Base-by-base conservation (phyloP, 2,329 filamentous ascomycete species). In the Huntiella bhutanensis region DNA sequence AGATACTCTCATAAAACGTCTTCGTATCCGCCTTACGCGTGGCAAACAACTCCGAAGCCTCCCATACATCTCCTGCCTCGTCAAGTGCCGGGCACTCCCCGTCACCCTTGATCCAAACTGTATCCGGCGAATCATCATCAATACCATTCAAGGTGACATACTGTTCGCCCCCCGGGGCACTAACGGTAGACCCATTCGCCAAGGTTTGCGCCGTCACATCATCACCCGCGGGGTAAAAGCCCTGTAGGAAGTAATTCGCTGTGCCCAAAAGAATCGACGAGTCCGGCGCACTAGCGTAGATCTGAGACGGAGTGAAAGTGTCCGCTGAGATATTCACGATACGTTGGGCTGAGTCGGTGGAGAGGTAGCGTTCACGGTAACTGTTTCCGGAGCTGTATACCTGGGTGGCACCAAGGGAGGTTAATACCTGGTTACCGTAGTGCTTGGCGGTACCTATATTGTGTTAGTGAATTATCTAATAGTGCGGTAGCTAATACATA, bases 101-200 rank as follows among this genome's bases (percentile, higher is more conserved):
- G 7, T 60, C 59, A 5, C 59, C 59, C 51, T 61, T 61, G 53
- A 61, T 60, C 59, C 59, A 61, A 41, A 61, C 59, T 8, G 56
- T 59, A 40, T 60, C 57, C 5, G 57, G 58, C 6, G 58, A 59
- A 33, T 60, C 55, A 17, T 55, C 53, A 45, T 53, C 55, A 41
- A 57, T 50, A 36, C 56, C 55, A 10, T 59, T 55, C 7, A 61
- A 52, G 2, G 56, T 49, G 12, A 61, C 58, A 22, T 61, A 60
- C 46, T 62, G 59, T 47, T 61, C 61, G 11, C 56, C 54, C 7
- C 60, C 54, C 6, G 59, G 58, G 1, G 53, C 54, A 2, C 51
- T 52, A 12, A 55, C 55, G 32, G 56, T 51, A 15, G 51, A 56
- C 1, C 57, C 57, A 22, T 60, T 60, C 52, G 58, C 58, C 15